phyloP scores from a whole-genome alignment of 2,329 filamentous ascomycete genomes.

The Malbranchea zuffiana region DNA sequence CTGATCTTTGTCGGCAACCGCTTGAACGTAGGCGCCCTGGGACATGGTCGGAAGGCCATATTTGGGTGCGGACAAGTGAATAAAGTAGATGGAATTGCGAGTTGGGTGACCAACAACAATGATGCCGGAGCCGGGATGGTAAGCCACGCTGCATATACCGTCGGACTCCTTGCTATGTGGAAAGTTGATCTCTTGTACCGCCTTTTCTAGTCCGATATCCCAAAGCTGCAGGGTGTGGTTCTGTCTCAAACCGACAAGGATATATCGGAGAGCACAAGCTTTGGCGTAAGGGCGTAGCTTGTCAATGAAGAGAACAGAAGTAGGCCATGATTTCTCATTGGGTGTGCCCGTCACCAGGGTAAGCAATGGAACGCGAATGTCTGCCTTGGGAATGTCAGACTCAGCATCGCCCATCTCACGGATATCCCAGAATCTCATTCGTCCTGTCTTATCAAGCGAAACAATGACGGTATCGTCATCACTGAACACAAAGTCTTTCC shows the following conservation, averaged over 20 bases:
- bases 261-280: constrained; percentile 79
- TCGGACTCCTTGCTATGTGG: constrained; percentile 94
- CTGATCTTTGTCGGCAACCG: constrained; percentile 60
- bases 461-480: constrained; percentile 92
- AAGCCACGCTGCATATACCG: constrained; percentile 93
- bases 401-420: constrained; percentile 55
- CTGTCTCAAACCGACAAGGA: constrained; percentile 97
- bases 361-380: constrained; percentile 76
- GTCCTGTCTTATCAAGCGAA: constrained; percentile 90
- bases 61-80: constrained; percentile 86
- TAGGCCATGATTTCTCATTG: constrained; percentile 90
- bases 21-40: constrained; percentile 78
- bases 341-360: constrained; percentile 78
- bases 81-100: constrained; percentile 93
- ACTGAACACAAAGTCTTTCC: constrained; percentile 96
- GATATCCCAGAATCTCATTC: constrained; percentile 97
- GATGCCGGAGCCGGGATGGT: constrained; percentile 84
- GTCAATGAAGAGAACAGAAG: constrained; percentile 89
- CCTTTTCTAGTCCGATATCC: constrained; percentile 90
- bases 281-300: constrained; percentile 90
- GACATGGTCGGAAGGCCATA: constrained; percentile 72
- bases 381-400: constrained; percentile 40
- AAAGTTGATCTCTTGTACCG: constrained; percentile 92
- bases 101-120: constrained; percentile 93
- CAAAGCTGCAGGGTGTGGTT: constrained; percentile 97